Conservation (phyloP, 345 rosid genomes). For the Arabidopsis thaliana region DNA sequence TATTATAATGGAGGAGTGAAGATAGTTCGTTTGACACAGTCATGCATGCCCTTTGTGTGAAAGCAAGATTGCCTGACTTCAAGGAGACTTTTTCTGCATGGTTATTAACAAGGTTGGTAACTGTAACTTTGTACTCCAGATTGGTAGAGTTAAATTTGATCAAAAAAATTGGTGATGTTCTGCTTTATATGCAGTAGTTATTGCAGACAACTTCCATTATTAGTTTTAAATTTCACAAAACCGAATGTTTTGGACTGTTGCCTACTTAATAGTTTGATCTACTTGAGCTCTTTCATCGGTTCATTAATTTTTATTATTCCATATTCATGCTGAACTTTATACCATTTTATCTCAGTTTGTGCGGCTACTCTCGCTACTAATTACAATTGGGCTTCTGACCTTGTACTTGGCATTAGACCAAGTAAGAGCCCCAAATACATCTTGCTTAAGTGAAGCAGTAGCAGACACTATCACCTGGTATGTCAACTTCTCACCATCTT, state of each 20-base stretch:
- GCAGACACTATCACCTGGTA: constrained; percentile 56
- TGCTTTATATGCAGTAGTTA: constrained; percentile 3
- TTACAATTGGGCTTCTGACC: constrained; percentile 65
- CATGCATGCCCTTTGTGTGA: constrained; percentile 39
- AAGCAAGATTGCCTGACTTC: constrained; percentile 33
- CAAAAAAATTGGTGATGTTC: background rate
- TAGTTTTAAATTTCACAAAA: background rate
- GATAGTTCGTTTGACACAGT: background rate
- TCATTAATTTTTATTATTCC: constrained; percentile 37
- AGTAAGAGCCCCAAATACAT: constrained; percentile 69
- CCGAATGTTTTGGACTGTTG: background rate
- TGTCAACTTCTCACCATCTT: constrained; percentile 53
- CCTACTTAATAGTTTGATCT: constrained; percentile 7
- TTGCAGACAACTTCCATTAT: background rate
- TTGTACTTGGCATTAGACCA: constrained; percentile 62
- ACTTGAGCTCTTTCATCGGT: constrained; percentile 16
- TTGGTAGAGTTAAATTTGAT: background rate
- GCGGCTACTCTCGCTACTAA: constrained; percentile 46
- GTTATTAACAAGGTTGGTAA: constrained; percentile 11
- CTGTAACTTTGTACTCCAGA: background rate
- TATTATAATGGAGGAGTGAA: constrained; percentile 13
- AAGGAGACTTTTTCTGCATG: constrained; percentile 30
- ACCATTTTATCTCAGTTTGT: constrained; percentile 24
- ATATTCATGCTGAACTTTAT: constrained; percentile 15
- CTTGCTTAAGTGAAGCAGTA: constrained; percentile 29